Evolutionary conservation across 2,329 filamentous ascomycete species (phyloP).

Genomic region (Endothia cerciana): DNA sequence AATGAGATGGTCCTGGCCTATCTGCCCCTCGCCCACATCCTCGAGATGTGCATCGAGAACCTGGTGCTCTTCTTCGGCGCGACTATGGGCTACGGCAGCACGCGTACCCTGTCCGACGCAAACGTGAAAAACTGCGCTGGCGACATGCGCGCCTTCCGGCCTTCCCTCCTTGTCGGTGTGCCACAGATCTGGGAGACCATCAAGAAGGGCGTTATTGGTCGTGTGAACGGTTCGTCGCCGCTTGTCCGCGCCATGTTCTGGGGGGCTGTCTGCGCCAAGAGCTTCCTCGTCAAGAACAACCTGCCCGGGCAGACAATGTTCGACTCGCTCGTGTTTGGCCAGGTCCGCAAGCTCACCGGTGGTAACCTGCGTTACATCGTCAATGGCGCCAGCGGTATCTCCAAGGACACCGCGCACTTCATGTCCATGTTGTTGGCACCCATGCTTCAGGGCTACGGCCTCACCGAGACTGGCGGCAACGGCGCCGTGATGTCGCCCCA

Average conservation of each 20-base stretch:
- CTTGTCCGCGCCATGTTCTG: constrained; percentile 79
- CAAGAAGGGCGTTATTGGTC: constrained; percentile 86
- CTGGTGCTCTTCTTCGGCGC: constrained; percentile 86
- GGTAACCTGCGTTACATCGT: constrained; percentile 86
- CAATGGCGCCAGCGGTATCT: constrained; percentile 91
- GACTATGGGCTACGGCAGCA: constrained; percentile 90
- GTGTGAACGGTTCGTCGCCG: constrained; percentile 73
- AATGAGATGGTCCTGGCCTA: constrained; percentile 86
- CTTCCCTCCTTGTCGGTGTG: constrained; percentile 90
- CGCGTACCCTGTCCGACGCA: constrained; percentile 82
- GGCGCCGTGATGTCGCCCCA: constrained; percentile 82
- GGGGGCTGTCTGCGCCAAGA: constrained; percentile 64
- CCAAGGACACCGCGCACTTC: constrained; percentile 86
- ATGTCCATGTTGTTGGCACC: constrained; percentile 90
- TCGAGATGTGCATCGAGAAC: constrained; percentile 96
- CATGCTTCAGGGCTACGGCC: constrained; percentile 91
- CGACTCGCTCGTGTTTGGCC: constrained; percentile 85
- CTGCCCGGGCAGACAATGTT: constrained; percentile 71
- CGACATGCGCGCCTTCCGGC: constrained; percentile 89
- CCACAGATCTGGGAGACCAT: constrained; percentile 97
- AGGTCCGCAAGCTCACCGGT: constrained; percentile 88
- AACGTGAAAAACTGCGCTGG: constrained; percentile 89
- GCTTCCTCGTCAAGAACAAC: constrained; percentile 59
- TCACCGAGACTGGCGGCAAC: constrained; percentile 91
- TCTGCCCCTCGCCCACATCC: constrained; percentile 91